Evolutionary conservation across 768 basidiomycete genomes (phyloP).

Genomic region (Russula olivacea): DNA sequence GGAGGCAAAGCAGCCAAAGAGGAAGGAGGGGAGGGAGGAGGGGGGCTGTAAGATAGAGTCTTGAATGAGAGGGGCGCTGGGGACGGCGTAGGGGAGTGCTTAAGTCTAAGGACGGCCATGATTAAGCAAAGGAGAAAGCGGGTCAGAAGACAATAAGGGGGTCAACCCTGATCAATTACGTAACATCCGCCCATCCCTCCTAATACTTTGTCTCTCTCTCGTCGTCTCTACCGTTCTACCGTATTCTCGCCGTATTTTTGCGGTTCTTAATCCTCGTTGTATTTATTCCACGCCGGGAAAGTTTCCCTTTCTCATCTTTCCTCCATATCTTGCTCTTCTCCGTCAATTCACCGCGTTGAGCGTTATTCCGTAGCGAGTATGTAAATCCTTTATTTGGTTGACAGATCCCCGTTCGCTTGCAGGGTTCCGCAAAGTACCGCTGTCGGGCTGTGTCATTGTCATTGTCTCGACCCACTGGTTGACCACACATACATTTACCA

Average conservation of each 20-base stretch:
- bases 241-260: no score
- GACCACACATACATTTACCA: neutral
- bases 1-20: constrained; percentile 43
- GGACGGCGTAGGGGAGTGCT: constrained; percentile 29
- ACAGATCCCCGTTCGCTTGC: neutral
- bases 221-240: no score
- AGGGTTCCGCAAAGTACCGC: neutral
- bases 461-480: neutral
- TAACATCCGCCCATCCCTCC: neutral
- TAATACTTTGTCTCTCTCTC: neutral
- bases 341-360: no score
- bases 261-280: no score
- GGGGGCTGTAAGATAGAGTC: constrained; percentile 31
- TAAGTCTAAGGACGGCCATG: constrained; percentile 39
- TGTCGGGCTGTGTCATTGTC: no score
- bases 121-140: no score
- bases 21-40: constrained; percentile 33
- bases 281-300: no score
- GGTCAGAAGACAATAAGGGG: neutral
- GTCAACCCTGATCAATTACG: neutral
- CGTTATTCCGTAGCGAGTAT: no score
- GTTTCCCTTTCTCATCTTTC: no score
- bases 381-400: no score
- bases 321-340: no score
- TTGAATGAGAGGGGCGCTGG: constrained; percentile 60